Evolutionary conservation across 805 yeast genomes (phyloP).

Genomic region (Lipomyces japonicus): DNA sequence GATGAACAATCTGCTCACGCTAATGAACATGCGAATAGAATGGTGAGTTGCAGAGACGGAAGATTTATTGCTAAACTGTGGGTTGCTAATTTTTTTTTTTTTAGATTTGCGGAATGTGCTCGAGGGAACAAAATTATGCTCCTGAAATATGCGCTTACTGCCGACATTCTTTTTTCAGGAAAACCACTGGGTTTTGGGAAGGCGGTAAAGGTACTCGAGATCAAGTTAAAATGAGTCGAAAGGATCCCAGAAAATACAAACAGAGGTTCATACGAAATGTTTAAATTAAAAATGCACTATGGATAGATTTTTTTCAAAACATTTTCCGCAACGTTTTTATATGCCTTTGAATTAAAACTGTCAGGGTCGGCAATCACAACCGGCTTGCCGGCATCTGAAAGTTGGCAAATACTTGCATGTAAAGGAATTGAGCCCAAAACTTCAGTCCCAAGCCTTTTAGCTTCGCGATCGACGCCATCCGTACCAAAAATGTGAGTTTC

Average conservation of each 20-base stretch:
- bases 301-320: constrained; percentile 33
- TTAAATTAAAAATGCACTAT: background rate
- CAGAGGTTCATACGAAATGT: background rate
- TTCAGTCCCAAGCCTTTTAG: constrained; percentile 46
- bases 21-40: constrained; percentile 40
- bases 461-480: constrained; percentile 54
- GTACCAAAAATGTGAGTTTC: constrained; percentile 71
- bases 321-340: constrained; percentile 47
- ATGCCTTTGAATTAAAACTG: constrained; percentile 42
- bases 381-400: constrained; percentile 66
- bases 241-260: constrained; percentile 43
- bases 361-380: constrained; percentile 47
- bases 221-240: constrained; percentile 39
- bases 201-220: constrained; percentile 47
- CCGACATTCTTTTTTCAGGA: constrained; percentile 37
- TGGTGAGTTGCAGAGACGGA: constrained; percentile 29
- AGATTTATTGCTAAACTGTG: background rate
- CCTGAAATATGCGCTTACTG: constrained; percentile 38
- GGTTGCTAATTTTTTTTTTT: background rate
- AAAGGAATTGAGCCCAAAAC: constrained; percentile 68
- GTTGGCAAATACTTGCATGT: constrained; percentile 53
- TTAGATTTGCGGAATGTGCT: constrained; percentile 41
- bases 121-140: constrained; percentile 41
- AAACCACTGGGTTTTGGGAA: constrained; percentile 44
- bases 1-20: constrained; percentile 39